Base-by-base conservation (phyloP, 2,329 filamentous ascomycete species). In the Clonostachys byssicola region DNA sequence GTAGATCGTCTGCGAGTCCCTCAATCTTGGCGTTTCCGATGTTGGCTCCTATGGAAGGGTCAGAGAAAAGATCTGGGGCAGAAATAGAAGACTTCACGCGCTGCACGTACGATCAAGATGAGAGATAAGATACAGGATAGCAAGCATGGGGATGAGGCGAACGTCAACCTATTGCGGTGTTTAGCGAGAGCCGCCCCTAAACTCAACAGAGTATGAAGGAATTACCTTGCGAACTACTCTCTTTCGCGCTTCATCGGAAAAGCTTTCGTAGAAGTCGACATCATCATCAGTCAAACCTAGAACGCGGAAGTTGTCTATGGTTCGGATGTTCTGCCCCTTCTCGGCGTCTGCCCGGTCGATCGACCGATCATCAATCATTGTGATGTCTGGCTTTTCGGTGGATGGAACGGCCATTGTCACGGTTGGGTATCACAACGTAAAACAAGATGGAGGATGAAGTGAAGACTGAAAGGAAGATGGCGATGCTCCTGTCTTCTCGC, bases 71-170 rank as follows among this genome's bases (percentile, higher is more conserved):
- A 18, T 30, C 23, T 23, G 23, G 23, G 23, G 8, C 7, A 23
- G 3, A 8, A 23, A 10, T 30, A 30, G 1, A 30, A 30, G 23
- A 30, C 3, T 8, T 30, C 9, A 9, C 23, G 9, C 10, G 23
- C 14, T n/a, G 20, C 13, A 42, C 40, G 8, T 39, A 20, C 74
- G 66, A 57, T 83, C 79, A 12, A 83, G 65, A 51, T 80, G 81
- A 50, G 75, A 75, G 7, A 81, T 67, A 2, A 83, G 62, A 54
- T 81, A 83, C 4, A 83, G 62, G 54, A 68, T 12, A 45, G 84
- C 67, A 83, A 88, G 41, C 82, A 66, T 68, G 2, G 73, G 73
- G 3, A 60, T 45, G 6, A 63, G 48, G 1, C 60, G 52, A 5
- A 54, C 20, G 34, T 59, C 56, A 17, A 56, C 44, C 49, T 57